Base-by-base conservation (phyloP, 1,284 basidiomycete genomes). In the Cystobasidiaceae sp. region DNA sequence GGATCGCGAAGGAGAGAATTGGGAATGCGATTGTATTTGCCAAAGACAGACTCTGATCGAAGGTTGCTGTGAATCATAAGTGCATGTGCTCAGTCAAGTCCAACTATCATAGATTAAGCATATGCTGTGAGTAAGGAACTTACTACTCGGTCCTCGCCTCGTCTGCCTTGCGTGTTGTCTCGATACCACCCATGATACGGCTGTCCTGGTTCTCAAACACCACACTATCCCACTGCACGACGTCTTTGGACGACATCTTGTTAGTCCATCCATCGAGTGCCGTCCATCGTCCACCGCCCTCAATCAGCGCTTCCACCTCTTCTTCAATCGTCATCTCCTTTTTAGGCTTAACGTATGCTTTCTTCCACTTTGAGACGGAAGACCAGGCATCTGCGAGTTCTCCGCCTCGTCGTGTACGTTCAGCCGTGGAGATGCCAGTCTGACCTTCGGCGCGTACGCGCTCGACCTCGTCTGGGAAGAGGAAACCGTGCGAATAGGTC, bases 401-500 rank as follows among this genome's bases (percentile, higher is more conserved):
- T 9, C 70, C 69, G 8, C 74, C 74, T 15, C 74, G 62, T 32
- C 68, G 27, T n/a, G 67, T 19, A 1, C 68, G 71, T 74, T 68
- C 78, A 70, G 63, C 76, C 69, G 56, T 74, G 30, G 69, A 71
- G 30, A 79, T 71, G 15, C 79, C 79, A 9, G 70, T 66, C 28
- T 71, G 67, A 8, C 73, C 76, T 66, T 79, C 78, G 15, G 70
- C 44, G 59, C 77, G 85, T 51, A 93, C 82, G 45, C 86, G 83
- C 50, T 83, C 82, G 27, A 86, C 88, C 75, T 93, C 87, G 23
- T 92, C 90, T 0, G 94, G 94, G 79, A 93, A 98, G n/a, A 97
- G 78, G 80, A 91, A 98, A 0, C 94, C 94, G 78, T 97, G 94
- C 4, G 91, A 86, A 76, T 97, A 97, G 15, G 77, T 66, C 85